These are phyloP conservation scores for Gillenia trifoliata DNA, from an alignment of 306 rosid species.

Conservation along the genomic window DNA sequence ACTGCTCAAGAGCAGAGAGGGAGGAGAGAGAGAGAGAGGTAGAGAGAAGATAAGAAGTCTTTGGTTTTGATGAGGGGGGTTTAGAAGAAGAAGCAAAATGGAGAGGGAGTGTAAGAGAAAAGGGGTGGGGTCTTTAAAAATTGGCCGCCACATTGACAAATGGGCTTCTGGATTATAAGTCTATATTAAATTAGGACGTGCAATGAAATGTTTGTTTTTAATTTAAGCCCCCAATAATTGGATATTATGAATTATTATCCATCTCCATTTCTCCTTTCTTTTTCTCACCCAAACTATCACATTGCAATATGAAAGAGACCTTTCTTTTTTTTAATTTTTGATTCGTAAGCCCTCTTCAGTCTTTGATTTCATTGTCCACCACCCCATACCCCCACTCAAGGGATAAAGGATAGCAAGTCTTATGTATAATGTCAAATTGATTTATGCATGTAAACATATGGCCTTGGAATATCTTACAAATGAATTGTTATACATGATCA, in stretches of 20 bases:
- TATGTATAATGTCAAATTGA: no score
- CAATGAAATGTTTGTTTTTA: slow-evolving; percentile 34
- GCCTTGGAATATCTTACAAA: no score
- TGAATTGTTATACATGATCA: no score
- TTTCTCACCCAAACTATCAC: slow-evolving; percentile 2
- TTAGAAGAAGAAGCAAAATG: neutral
- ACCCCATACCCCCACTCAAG: neutral
- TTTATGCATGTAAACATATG: no score
- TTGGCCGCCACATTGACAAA: slow-evolving; percentile 54
- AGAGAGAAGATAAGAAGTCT: neutral
- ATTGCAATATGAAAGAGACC: neutral
- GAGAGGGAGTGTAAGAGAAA: slow-evolving; percentile 29
- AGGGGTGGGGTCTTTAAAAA: slow-evolving; percentile 32
- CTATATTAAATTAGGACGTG: slow-evolving; percentile 54
- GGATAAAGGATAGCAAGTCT: neutral
- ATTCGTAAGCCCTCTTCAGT: neutral
- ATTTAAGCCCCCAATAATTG: slow-evolving; percentile 1
- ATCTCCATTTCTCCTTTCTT: neutral
- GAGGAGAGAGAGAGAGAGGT: no score
- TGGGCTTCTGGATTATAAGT: slow-evolving; percentile 32
- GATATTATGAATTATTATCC: neutral
- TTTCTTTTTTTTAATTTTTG: neutral
- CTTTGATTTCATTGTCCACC: neutral
- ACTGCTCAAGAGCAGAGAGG: slow-evolving; percentile 10
- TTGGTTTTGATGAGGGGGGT: neutral